Conservation (phyloP, 805 yeast genomes). For the Spencermartinsiella europaea region DNA sequence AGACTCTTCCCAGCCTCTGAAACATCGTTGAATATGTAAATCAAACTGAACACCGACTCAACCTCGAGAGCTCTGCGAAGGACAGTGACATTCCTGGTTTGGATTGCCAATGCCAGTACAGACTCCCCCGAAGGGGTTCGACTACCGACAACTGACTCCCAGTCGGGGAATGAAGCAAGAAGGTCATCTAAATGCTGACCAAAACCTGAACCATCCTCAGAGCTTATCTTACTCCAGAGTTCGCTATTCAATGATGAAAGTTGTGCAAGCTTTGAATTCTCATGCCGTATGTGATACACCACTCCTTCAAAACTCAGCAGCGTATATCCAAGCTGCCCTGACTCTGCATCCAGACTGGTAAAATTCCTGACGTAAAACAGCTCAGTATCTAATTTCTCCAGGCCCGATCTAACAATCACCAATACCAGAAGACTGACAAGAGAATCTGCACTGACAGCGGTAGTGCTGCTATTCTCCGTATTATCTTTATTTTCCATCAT, state of each 20-base stretch:
- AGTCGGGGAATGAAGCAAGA: constrained; percentile 5
- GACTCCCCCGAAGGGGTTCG: constrained; percentile 64
- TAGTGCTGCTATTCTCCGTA: not conserved
- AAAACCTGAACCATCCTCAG: constrained; percentile 9
- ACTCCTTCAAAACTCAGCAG: constrained; percentile 83
- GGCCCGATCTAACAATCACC: constrained; percentile 60
- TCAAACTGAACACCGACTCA: constrained; percentile 51
- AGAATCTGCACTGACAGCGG: constrained; percentile 70
- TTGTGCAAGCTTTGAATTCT: constrained; percentile 34
- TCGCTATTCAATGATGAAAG: constrained; percentile 44
- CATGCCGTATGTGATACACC: constrained; percentile 52
- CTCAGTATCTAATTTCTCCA: constrained; percentile 56
- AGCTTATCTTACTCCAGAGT: constrained; percentile 50
- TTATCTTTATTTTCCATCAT: not conserved
- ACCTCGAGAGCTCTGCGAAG: constrained; percentile 45
- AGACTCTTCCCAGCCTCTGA: constrained; percentile 52
- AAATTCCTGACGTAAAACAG: constrained; percentile 61
- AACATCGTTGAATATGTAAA: constrained; percentile 61
- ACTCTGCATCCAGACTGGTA: constrained; percentile 41
- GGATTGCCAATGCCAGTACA: constrained; percentile 57
- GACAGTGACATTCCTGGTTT: constrained; percentile 40
- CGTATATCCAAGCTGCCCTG: constrained; percentile 70
- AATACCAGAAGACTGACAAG: constrained; percentile 66
- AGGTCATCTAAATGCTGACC: constrained; percentile 5
- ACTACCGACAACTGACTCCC: constrained; percentile 31